Base-by-base conservation (phyloP, 2,329 filamentous ascomycete species). In the Basipetospora chlamydospora region DNA sequence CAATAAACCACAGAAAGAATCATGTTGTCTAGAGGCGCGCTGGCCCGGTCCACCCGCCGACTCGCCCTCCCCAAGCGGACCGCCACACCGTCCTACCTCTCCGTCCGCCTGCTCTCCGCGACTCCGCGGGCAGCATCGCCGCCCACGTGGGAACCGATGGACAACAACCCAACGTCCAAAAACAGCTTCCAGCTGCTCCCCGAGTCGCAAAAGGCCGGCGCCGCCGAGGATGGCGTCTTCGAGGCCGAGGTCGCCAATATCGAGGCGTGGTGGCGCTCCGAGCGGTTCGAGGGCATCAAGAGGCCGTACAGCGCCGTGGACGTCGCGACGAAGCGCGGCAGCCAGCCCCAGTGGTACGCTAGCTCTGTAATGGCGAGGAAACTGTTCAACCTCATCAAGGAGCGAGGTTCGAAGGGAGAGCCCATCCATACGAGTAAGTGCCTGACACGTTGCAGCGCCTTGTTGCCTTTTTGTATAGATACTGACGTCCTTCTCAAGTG, bases 281-380 rank as follows among this genome's bases (percentile, higher is more conserved):
- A 84, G 6, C 77, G 90, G 39, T 98, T 77, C 55, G 71, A 80
- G 45, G 88, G 83, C 41, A 95, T 96, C 64, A 90, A 81, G 64
- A 72, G 90, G 31, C 86, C 88, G 9, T 98, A 96, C 56, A 80
- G 79, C 13, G 82, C 86, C 2, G 82, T 79, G 48, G 87, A 94
- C 60, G 80, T 98, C 5, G 88, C 94, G 42, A 86, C 80, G 58
- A 96, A 96, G 65, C 72, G 90, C 42, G 90, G 90, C 8, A 79
- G 85, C 6, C 70, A 95, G 46, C 76, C 84, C 50, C 83, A 94
- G 53, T 74, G 72, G 35, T 96, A 95, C 47, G 83, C 90, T 1
- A 94, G 86, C 60, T 95, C 86, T 11, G 62, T 93, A 43, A 95
- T 94, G 83, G 90, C 88, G 1, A 71, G 84, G 51, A 96, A 98